Base-by-base conservation (phyloP, 2,329 filamentous ascomycete species). In the Fusarium solani-melongenae region DNA sequence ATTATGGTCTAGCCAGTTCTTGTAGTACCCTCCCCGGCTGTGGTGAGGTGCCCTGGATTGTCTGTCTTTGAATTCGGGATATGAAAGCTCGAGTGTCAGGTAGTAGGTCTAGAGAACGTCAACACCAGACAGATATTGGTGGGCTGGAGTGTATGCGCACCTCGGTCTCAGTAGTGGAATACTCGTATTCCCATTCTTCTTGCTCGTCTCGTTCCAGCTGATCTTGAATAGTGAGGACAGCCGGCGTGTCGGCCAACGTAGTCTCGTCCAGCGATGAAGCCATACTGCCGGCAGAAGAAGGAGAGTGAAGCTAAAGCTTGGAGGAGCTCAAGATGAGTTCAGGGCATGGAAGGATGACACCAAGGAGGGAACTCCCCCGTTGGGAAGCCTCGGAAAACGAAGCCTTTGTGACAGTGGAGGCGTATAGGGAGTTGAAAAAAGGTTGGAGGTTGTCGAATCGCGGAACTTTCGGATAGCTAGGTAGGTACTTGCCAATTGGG, bases 131-230 rank as follows among this genome's bases (percentile, higher is more conserved):
- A 10, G 27, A 33, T 14, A 15, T 59, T 39, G 38, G 11, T 44
- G 10, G 14, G 51, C 46, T 33, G 33, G 49, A 55, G 15, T 14
- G 20, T 11, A 33, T 56, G 33, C 36, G 38, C 29, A 89, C 90
- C 84, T 92, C 90, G 15, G 86, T 91, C 76, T 92, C 90, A 0
- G 89, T 91, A 4, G 83, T 81, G 0, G 90, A 92, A 76, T 92
- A 92, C 73, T 92, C 90, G 73, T 92, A 92, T 76, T 92, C 90
- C 89, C 89, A 92, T 59, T 91, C 89, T 57, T 92, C 88, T 67
- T 90, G 84, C 7, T 86, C 86, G 31, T 84, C 83, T 11, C 70
- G 69, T 27, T 72, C 66, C 17, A 79, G 64, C 39, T 79, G 73
- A n/a, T 80, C 76, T 34, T 82, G 77, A 31, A 82, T 56, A 9